Percentiles rank a stretch among this genome's conserved stretches.
These are phyloP conservation scores for Cutaneotrichosporon sp. DNA, from an alignment of 1,284 basidiomycete species.

Conservation along the genomic window DNA sequence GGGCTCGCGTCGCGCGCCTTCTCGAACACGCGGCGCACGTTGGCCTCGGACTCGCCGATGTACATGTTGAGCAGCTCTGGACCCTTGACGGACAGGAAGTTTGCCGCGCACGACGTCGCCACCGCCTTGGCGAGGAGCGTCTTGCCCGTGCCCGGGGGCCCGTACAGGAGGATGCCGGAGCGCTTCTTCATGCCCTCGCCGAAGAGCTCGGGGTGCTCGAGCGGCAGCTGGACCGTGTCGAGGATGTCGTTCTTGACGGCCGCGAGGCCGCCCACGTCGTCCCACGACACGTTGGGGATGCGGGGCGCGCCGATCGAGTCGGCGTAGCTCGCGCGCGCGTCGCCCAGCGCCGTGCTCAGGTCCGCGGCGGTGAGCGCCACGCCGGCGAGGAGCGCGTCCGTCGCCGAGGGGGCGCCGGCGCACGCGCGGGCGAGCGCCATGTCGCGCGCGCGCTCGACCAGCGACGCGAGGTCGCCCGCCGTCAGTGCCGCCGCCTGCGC, in stretches of 20 bases:
- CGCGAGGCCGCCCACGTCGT: constrained; percentile 92
- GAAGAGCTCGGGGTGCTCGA: constrained; percentile 94
- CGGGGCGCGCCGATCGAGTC: constrained; percentile 95
- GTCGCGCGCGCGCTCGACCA: constrained; percentile 67
- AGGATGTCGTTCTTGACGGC: constrained; percentile 90
- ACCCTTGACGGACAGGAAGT: constrained; percentile 95
- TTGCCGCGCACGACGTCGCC: constrained; percentile 86
- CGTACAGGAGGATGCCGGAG: constrained; percentile 76
- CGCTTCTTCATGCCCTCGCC: constrained; percentile 91
- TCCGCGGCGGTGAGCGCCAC: constrained; percentile 67
- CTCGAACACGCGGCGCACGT: constrained; percentile 89
- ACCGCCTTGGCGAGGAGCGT: constrained; percentile 75
- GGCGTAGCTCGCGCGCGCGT: constrained; percentile 77
- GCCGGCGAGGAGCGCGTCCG: constrained; percentile 56
- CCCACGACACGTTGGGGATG: constrained; percentile 96
- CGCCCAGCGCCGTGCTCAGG: constrained; percentile 71
- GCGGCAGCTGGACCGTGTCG: constrained; percentile 93
- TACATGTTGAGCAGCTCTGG: constrained; percentile 97
- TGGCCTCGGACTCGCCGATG: constrained; percentile 97
- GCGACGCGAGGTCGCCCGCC: constrained; percentile 75
- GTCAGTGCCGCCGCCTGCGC: constrained; percentile 90
- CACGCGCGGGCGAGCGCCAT: constrained; percentile 61
- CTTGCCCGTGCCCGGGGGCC: constrained; percentile 94
- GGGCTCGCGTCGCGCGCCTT: constrained; percentile 85
- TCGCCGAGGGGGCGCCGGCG: constrained; percentile 12